phyloP scores from a whole-genome alignment of 805 yeast genomes.

The Candida verbasci region DNA sequence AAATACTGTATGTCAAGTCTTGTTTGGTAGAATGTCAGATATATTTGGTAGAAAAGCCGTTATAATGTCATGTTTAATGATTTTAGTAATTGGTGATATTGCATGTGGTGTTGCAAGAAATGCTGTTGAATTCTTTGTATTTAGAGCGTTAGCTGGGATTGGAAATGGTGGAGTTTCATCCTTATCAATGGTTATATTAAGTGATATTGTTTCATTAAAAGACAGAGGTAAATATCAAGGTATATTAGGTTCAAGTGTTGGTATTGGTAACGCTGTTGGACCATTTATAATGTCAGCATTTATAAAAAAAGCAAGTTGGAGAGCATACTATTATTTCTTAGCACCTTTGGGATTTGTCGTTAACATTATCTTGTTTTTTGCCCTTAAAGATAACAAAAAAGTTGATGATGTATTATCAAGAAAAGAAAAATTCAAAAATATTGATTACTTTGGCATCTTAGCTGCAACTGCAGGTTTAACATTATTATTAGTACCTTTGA shows the following conservation, averaged over 20 bases:
- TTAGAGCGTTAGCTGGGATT: constrained; percentile 52
- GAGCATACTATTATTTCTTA: constrained; percentile 47
- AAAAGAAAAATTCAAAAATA: constrained; percentile 30
- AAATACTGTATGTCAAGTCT: constrained; percentile 46
- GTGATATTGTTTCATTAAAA: constrained; percentile 49
- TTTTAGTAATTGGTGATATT: constrained; percentile 41
- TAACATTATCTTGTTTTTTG: constrained; percentile 22
- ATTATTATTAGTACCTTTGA: constrained; percentile 43
- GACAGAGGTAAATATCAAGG: constrained; percentile 58
- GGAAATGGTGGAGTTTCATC: constrained; percentile 53
- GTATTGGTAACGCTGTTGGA: constrained; percentile 50
- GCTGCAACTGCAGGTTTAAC: constrained; percentile 41
- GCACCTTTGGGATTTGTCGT: constrained; percentile 38
- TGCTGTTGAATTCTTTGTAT: constrained; percentile 44
- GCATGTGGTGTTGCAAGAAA: constrained; percentile 49
- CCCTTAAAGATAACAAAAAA: constrained; percentile 32
- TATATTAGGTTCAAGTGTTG: constrained; percentile 46
- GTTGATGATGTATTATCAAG: constrained; percentile 19
- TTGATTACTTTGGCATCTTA: constrained; percentile 49
- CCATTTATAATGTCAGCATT: constrained; percentile 54
- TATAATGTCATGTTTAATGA: constrained; percentile 32
- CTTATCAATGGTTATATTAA: constrained; percentile 46
- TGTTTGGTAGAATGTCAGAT: constrained; percentile 52
- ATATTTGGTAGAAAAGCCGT: constrained; percentile 49
- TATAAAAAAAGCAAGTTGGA: constrained; percentile 43